Conservation (phyloP, 2,329 filamentous ascomycete species). For the Nectriaceae sp. region DNA sequence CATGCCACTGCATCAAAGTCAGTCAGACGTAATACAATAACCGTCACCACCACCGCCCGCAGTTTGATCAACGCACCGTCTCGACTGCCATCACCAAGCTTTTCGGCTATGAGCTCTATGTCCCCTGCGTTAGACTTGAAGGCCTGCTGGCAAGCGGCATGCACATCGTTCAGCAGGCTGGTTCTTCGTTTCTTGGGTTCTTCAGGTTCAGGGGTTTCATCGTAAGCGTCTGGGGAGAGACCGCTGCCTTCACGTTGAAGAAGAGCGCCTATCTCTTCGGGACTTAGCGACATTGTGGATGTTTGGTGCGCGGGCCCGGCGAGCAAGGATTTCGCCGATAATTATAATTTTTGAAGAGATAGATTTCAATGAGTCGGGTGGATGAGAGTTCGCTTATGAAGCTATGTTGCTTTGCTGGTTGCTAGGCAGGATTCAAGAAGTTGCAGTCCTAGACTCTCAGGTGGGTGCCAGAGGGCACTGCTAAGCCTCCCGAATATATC, state of each 20-base stretch:
- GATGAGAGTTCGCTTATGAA: too few relatives aligned
- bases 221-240: constrained; percentile 25
- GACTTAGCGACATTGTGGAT: constrained; percentile 31
- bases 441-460: too few relatives aligned
- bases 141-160: constrained; percentile 41
- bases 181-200: constrained; percentile 27
- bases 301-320: too few relatives aligned
- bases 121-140: constrained; percentile 39
- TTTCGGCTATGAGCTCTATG: constrained; percentile 51
- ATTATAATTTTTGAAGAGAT: not conserved
- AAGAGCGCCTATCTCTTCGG: constrained; percentile 40
- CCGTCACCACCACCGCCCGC: not conserved
- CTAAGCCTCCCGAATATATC: too few relatives aligned
- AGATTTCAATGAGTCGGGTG: constrained; percentile 3
- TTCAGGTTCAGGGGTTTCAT: constrained; percentile 27
- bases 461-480: too few relatives aligned
- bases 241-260: constrained; percentile 36
- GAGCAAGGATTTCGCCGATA: too few relatives aligned
- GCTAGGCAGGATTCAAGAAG: too few relatives aligned
- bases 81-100: constrained; percentile 56
- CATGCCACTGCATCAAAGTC: constrained; percentile 48
- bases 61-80: constrained; percentile 45
- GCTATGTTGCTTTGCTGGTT: too few relatives aligned
- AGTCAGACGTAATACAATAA: not conserved
- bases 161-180: constrained; percentile 38